phyloP scores from a whole-genome alignment of 345 rosid genomes.

The Eucalyptus guilfoylei region DNA sequence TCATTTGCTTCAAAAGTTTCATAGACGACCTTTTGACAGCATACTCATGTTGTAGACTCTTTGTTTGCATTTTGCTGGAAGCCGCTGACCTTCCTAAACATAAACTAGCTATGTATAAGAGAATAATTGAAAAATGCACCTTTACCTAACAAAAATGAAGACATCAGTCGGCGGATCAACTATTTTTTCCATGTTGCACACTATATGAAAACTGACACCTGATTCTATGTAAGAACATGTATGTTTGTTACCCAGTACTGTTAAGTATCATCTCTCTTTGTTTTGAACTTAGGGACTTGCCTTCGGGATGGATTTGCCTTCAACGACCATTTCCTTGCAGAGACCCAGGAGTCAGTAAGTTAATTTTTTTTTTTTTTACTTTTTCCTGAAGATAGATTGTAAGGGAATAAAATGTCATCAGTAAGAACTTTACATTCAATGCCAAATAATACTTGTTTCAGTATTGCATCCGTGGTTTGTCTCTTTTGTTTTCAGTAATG shows the following conservation, averaged over 20 bases:
- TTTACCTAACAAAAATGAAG: not conserved
- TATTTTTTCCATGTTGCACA: not conserved
- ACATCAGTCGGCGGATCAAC: not conserved
- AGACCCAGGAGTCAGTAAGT: conserved; percentile 47
- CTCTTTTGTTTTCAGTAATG: not conserved
- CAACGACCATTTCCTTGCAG: conserved; percentile 48
- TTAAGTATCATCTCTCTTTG: not conserved
- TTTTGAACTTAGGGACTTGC: not conserved
- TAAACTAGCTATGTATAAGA: not conserved
- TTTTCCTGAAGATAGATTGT: no score
- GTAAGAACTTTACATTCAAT: not conserved
- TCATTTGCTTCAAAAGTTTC: not conserved
- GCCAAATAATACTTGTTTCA: not conserved
- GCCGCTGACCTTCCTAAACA: not conserved
- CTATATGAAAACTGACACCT: not conserved
- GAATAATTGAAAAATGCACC: not conserved
- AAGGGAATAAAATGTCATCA: not conserved
- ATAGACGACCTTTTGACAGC: not conserved
- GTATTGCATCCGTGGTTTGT: not conserved
- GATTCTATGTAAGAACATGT: not conserved
- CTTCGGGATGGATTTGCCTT: conserved; percentile 45
- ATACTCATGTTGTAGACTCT: not conserved
- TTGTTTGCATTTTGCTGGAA: not conserved
- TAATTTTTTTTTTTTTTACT: not conserved
- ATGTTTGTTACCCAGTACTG: not conserved